Base-by-base conservation (phyloP, 2,329 filamentous ascomycete species). In the Drechslerella stenobrocha region DNA sequence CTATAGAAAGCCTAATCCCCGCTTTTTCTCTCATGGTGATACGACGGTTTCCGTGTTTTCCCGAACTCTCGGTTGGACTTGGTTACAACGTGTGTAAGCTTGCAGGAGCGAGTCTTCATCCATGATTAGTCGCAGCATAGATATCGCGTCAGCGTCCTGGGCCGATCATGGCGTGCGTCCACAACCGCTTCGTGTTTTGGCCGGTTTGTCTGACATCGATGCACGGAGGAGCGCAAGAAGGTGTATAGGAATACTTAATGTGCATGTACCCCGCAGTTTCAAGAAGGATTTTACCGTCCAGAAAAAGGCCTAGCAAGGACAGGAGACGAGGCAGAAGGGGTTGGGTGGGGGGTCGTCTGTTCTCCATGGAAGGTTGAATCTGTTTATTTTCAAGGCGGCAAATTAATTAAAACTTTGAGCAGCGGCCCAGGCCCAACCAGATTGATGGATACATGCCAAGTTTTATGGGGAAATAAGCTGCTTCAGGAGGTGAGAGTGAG, bases 391-490 rank as follows among this genome's bases (percentile, higher is more conserved):
- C 50, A 35, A 67, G 59, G 63, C 63, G 55, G 63, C 45, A 67
- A 67, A 67, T 67, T 67, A 56, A 60, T 42, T 42, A 42, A 42
- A 42, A 42, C 22, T 5, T 42, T 18, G 9, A 42, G 37, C 37
- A 20, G 50, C 37, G 20, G 32, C 63, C 63, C 55, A 60, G 55
- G 53, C 63, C 28, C 63, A 67, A 67, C 63, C 63, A 67, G 50
- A 67, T 60, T 56, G 50, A 60, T 60, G 63, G 63, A 67, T 60
- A 56, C 63, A 24, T 60, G 63, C 63, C 63, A 67, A 67, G 63
- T 67, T 60, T 60, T 67, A 67, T 67, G 63, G 63, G 63, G 63
- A 67, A 67, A 65, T 65, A 65, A 64, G 18, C 46, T 50, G 47
- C 59, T 35, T 57, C 58, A 48, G 40, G 44, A 47, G 42, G 32